Evolutionary conservation across 345 rosid genomes (phyloP).

Genomic region (Camelina sativa): DNA sequence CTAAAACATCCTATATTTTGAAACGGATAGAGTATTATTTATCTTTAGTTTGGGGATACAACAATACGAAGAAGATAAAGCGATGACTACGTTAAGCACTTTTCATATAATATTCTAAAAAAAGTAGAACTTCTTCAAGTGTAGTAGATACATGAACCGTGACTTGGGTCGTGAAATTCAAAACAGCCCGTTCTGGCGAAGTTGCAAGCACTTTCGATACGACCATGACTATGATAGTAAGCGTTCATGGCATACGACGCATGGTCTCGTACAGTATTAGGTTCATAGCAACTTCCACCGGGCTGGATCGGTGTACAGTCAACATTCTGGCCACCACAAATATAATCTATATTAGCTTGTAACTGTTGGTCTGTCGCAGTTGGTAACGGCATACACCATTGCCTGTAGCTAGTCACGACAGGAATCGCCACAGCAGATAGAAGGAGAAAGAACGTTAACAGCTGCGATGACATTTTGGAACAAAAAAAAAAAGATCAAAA

Average conservation of each 20-base stretch:
- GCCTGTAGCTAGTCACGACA: constrained; percentile 38
- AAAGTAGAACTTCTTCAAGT: background rate
- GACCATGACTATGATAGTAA: constrained; percentile 57
- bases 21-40: too few species aligned
- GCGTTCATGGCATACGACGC: constrained; percentile 84
- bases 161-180: constrained; percentile 5
- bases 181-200: background rate
- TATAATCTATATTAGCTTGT: constrained; percentile 71
- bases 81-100: background rate
- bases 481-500: too few species aligned
- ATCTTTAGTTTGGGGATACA: background rate
- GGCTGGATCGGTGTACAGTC: constrained; percentile 65
- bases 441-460: constrained; percentile 10
- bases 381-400: constrained; percentile 65
- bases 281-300: constrained; percentile 70
- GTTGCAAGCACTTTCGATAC: background rate
- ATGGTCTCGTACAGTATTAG: constrained; percentile 61
- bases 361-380: constrained; percentile 52
- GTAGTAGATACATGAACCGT: constrained; percentile 19
- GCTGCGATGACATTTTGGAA: background rate
- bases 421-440: constrained; percentile 12
- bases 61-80: background rate
- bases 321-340: constrained; percentile 48
- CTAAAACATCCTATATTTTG: too few species aligned
- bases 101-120: background rate